A percentile compares a stretch with the other conserved stretches of the same genome.
Evolutionary conservation across 768 basidiomycete genomes (phyloP).

Genomic region (Boletus patriciae): DNA sequence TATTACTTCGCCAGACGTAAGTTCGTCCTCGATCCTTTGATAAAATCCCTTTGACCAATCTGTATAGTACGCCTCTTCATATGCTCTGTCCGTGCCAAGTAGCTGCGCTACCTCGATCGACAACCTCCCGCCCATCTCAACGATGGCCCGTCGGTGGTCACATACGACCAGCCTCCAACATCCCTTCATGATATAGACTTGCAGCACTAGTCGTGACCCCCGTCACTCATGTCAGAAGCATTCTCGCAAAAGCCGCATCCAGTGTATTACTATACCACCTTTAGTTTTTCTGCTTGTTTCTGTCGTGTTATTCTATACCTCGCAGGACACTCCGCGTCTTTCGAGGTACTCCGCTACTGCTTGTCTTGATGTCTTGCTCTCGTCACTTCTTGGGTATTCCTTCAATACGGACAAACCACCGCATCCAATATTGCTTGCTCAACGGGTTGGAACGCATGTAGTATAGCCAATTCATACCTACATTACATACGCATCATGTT

Average conservation of each 20-base stretch:
- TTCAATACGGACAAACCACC: slow-evolving; percentile 24
- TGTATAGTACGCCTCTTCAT: slow-evolving; percentile 23
- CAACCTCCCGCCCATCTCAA: slow-evolving; percentile 36
- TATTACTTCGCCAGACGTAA: slow-evolving; percentile 27
- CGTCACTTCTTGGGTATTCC: slow-evolving; percentile 29
- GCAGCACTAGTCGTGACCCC: slow-evolving; percentile 6
- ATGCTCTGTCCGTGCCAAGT: slow-evolving; percentile 26
- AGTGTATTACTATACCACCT: slow-evolving; percentile 15
- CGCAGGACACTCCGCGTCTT: not conserved
- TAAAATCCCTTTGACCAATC: slow-evolving; percentile 5
- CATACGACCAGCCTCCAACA: slow-evolving; percentile 33
- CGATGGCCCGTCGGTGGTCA: slow-evolving; percentile 40
- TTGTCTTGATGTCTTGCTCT: slow-evolving; percentile 32
- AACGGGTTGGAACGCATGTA: slow-evolving; percentile 36
- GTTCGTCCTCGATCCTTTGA: not conserved
- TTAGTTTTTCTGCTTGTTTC: not conserved
- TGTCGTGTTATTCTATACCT: slow-evolving; percentile 14
- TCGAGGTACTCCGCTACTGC: not conserved
- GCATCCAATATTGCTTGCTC: slow-evolving; percentile 26
- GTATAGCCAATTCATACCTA: slow-evolving; percentile 32
- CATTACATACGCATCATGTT: slow-evolving; percentile 24
- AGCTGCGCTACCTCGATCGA: slow-evolving; percentile 34
- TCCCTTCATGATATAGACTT: slow-evolving; percentile 36
- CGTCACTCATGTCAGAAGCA: slow-evolving; percentile 7
- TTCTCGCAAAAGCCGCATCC: slow-evolving; percentile 8